These are phyloP conservation scores for Scleroderma bovista DNA, from an alignment of 768 basidiomycete genomes.

Conservation along the genomic window DNA sequence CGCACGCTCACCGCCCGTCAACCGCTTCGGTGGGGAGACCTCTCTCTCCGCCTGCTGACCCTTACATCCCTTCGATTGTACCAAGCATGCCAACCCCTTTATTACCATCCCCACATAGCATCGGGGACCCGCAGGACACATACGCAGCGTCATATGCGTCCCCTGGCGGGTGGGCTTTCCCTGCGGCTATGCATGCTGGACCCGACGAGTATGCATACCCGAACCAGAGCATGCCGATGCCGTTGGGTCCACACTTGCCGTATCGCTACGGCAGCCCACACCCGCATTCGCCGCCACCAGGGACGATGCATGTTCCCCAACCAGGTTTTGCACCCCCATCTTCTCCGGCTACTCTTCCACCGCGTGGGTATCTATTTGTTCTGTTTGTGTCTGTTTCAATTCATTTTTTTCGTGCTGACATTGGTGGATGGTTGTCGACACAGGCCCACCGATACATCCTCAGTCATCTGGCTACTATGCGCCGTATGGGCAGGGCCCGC, in stretches of 20 bases:
- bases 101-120: not conserved
- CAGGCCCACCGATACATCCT: conserved; percentile 7
- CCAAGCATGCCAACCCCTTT: not conserved
- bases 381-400: not conserved
- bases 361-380: conserved; percentile 30
- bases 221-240: not conserved
- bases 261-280: not conserved
- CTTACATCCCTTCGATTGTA: not conserved
- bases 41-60: not conserved
- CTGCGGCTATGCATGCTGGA: not conserved
- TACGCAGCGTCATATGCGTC: not conserved
- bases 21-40: not conserved
- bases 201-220: not conserved
- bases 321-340: conserved; percentile 7
- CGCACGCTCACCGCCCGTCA: too few species aligned
- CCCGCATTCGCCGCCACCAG: not conserved
- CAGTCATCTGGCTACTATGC: conserved; percentile 7
- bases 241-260: not conserved
- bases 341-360: conserved; percentile 28
- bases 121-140: not conserved
- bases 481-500: conserved; percentile 7
- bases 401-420: not conserved
- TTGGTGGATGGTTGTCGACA: not conserved
- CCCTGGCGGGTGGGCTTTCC: not conserved
- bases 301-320: not conserved